Evolutionary conservation across 2,329 filamentous ascomycete species (phyloP).

Genomic region (Biscogniauxia mediterranea): DNA sequence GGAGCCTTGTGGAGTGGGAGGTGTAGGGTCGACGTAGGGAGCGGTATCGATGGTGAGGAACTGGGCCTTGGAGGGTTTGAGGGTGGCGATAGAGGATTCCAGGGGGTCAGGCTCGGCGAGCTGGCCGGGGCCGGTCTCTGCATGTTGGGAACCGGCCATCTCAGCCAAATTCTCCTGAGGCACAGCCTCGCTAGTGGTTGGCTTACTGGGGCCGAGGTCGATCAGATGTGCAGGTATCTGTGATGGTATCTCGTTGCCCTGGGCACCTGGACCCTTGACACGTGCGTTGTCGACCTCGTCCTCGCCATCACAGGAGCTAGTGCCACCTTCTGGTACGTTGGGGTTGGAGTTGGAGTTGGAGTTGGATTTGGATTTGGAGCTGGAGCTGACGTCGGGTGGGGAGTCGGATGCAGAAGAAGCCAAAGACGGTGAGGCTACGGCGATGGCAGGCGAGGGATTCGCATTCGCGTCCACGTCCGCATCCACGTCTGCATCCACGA

Average conservation of each 20-base stretch:
- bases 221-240: not conserved
- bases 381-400: conserved; percentile 7
- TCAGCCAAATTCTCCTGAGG: not conserved
- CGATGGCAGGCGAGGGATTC: conserved; percentile 16
- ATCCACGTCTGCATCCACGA: conserved; percentile 16
- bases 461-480: not conserved
- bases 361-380: too few relatives aligned
- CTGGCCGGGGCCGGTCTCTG: not conserved
- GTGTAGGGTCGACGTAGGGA: conserved; percentile 57
- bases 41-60: conserved; percentile 48
- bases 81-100: conserved; percentile 47
- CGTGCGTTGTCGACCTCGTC: not conserved
- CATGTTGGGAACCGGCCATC: not conserved
- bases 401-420: not conserved
- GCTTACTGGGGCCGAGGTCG: not conserved
- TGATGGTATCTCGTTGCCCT: not conserved
- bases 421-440: conserved; percentile 3
- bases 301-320: not conserved
- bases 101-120: conserved; percentile 26
- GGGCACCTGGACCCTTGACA: not conserved
- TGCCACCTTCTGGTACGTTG: conserved; percentile 8
- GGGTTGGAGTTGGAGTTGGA: not conserved
- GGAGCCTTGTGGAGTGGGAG: conserved; percentile 54
- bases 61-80: conserved; percentile 47
- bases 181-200: not conserved